Percentiles rank a stretch among this genome's conserved stretches.
These are phyloP conservation scores for Podospora pseudoanserina DNA, from an alignment of 495 filamentous ascomycete species.

Conservation along the genomic window DNA sequence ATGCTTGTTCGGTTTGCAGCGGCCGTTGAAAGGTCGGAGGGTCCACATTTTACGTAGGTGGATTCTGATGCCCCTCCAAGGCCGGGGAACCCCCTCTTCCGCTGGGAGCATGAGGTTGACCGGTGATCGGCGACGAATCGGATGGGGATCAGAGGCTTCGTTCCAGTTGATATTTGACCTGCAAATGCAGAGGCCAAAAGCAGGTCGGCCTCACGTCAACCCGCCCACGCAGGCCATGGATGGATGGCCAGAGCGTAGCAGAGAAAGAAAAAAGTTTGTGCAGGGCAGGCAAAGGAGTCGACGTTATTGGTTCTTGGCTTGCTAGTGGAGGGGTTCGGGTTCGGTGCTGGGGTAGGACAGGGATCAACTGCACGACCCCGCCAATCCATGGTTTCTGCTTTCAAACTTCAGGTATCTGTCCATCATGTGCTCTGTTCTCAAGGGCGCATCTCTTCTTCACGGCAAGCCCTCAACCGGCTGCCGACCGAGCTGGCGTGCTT, in stretches of 20 bases:
- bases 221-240: not conserved
- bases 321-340: not conserved
- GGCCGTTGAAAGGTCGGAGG: not conserved
- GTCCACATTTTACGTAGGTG: not conserved
- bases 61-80: not conserved
- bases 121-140: not conserved
- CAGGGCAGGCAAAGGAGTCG: not conserved
- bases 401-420: not conserved
- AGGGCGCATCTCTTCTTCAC: not conserved
- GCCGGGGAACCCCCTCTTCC: not conserved
- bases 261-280: not conserved
- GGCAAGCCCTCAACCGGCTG: not conserved
- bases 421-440: constrained; percentile 2
- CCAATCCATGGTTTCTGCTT: not conserved
- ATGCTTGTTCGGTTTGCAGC: not conserved
- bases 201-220: not conserved
- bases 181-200: not conserved
- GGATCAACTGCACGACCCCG: not conserved
- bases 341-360: not conserved
- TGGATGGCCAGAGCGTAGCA: not conserved
- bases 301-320: not conserved
- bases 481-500: not conserved
- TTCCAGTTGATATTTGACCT: not conserved
- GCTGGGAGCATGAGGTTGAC: not conserved
- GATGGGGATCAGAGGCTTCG: not conserved